Evolutionary conservation across 176 grass and related monocot genomes (phyloP).

Genomic region (Chrysopogon serrulatus): DNA sequence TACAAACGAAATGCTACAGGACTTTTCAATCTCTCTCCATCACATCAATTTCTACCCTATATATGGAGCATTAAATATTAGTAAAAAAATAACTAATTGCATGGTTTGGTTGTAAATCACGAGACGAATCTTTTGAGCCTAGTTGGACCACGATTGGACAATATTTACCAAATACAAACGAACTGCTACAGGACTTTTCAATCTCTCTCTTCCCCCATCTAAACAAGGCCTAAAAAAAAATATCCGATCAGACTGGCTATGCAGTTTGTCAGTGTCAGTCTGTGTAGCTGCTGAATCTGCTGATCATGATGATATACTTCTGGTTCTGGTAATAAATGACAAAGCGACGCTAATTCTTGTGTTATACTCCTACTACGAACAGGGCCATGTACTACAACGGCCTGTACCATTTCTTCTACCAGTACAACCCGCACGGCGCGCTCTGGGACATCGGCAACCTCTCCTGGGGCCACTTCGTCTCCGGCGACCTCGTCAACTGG

Average conservation of each 20-base stretch:
- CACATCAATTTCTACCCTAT: too few relatives aligned
- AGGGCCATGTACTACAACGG: conserved; percentile 87
- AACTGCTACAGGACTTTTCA: too few relatives aligned
- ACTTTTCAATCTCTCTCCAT: too few relatives aligned
- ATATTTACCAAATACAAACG: too few relatives aligned
- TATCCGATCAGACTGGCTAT: background rate
- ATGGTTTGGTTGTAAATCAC: too few relatives aligned
- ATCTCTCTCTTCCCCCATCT: too few relatives aligned
- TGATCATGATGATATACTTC: background rate
- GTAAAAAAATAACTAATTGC: too few relatives aligned
- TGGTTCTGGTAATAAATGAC: background rate
- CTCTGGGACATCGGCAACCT: conserved; percentile 67
- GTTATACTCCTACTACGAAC: background rate
- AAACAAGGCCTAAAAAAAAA: too few relatives aligned
- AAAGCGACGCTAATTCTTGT: background rate
- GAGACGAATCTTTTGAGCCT: too few relatives aligned
- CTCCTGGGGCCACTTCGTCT: conserved; percentile 74
- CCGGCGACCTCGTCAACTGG: conserved; percentile 78
- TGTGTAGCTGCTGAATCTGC: background rate
- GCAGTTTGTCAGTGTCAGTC: background rate
- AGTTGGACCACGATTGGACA: too few relatives aligned
- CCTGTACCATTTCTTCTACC: conserved; percentile 82
- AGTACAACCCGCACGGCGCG: conserved; percentile 61
- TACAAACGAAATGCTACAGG: too few relatives aligned
- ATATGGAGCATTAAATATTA: too few relatives aligned